Conservation (phyloP, 768 basidiomycete species). For the Hysterangium stoloniferum region DNA sequence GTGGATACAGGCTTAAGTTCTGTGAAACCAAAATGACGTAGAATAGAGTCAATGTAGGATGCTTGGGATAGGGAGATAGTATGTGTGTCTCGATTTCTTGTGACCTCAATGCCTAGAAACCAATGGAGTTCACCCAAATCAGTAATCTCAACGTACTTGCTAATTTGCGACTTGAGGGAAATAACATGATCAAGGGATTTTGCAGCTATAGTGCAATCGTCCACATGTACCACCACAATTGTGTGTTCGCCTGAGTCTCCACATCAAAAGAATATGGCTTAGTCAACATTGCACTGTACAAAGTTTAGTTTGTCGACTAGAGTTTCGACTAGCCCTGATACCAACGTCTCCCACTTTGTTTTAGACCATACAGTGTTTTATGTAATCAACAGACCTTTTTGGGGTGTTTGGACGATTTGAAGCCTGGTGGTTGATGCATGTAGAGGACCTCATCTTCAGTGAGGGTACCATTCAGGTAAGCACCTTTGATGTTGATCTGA, state of each 20-base stretch:
- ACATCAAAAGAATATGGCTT: slow-evolving; percentile 25
- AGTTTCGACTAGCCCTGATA: slow-evolving; percentile 10
- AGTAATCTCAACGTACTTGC: slow-evolving; percentile 8
- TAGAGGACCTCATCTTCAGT: slow-evolving; percentile 31
- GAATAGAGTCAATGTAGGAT: slow-evolving; percentile 4
- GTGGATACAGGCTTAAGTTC: slow-evolving; percentile 14
- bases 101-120: slow-evolving; percentile 4
- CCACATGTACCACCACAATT: slow-evolving; percentile 13
- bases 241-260: slow-evolving; percentile 6
- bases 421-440: slow-evolving; percentile 33
- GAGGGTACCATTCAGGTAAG: slow-evolving; percentile 29
- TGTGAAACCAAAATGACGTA: slow-evolving; percentile 14
- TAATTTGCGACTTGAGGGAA: slow-evolving; percentile 20
- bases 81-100: background rate
- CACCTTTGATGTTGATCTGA: slow-evolving; percentile 35
- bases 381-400: slow-evolving; percentile 15
- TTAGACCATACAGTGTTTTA: slow-evolving; percentile 22
- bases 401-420: slow-evolving; percentile 12
- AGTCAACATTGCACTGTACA: slow-evolving; percentile 22
- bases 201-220: slow-evolving; percentile 16
- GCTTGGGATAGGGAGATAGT: background rate
- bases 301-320: slow-evolving; percentile 22
- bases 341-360: slow-evolving; percentile 20
- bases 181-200: slow-evolving; percentile 13
- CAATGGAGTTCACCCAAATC: background rate